phyloP scores from a whole-genome alignment of 208 protist species.

The Wallacemonas sp. region DNA sequence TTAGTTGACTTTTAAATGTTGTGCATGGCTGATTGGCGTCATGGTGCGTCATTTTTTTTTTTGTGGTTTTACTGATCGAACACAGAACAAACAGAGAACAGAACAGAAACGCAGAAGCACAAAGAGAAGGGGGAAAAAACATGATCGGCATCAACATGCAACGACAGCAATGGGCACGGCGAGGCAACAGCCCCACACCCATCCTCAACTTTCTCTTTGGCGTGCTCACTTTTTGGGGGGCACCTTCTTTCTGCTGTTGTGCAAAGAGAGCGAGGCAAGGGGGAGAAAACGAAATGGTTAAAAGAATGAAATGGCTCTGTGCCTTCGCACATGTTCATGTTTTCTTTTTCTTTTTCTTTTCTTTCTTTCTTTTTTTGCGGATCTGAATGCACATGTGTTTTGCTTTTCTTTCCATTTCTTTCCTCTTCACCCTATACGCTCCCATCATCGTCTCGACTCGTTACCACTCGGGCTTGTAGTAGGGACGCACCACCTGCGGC shows the following conservation, averaged over 20 bases:
- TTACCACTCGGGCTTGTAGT: conserved; percentile 31
- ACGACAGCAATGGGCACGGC: too few species aligned
- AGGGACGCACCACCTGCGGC: conserved; percentile 35
- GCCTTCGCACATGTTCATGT: neutral
- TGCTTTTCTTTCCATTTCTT: conserved; percentile 4
- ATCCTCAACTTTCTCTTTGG: too few species aligned
- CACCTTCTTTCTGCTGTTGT: too few species aligned
- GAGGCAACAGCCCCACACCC: too few species aligned
- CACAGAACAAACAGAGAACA: too few species aligned
- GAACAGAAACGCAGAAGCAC: too few species aligned
- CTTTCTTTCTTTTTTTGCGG: neutral
- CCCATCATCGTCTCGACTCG: too few species aligned
- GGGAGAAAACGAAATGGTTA: neutral
- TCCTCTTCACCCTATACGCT: neutral
- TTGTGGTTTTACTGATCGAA: neutral
- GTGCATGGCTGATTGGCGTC: too few species aligned
- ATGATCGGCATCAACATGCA: neutral
- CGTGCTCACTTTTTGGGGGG: too few species aligned
- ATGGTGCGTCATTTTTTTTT: neutral
- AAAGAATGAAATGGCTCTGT: conserved; percentile 2
- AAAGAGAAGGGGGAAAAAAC: neutral
- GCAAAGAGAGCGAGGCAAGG: too few species aligned
- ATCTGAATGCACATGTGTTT: too few species aligned
- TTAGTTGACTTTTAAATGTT: too few species aligned
- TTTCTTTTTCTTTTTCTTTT: neutral